phyloP scores from a whole-genome alignment of 2,329 filamentous ascomycete species.

The Claviceps sp. region DNA sequence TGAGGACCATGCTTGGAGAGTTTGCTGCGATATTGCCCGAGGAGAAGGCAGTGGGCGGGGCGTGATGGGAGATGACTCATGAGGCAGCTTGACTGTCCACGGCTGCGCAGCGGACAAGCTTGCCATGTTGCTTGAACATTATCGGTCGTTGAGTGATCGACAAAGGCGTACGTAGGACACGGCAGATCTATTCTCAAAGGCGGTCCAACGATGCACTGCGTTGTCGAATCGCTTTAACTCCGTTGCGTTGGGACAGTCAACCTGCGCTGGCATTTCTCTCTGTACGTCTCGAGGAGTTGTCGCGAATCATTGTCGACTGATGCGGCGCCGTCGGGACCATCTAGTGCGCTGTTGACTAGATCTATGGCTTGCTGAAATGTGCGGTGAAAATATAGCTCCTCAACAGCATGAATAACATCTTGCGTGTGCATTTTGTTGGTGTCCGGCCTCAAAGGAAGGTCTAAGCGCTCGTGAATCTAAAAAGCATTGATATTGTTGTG shows the following conservation, averaged over 20 bases:
- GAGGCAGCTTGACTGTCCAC: not conserved
- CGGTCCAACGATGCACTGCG: not conserved
- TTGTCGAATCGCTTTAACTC: not conserved
- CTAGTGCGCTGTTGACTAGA: slow-evolving; percentile 25
- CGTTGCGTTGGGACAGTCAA: slow-evolving; percentile 1
- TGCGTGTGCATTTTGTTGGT: slow-evolving; percentile 35
- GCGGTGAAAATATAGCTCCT: slow-evolving; percentile 43
- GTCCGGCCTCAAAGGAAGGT: slow-evolving; percentile 24
- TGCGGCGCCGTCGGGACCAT: slow-evolving; percentile 11
- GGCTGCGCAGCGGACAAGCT: too few relatives aligned
- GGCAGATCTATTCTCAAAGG: not conserved
- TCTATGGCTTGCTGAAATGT: slow-evolving; percentile 31
- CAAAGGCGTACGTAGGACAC: not conserved
- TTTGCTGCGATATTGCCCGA: not conserved
- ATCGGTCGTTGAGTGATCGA: not conserved
- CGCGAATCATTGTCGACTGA: slow-evolving; percentile 31
- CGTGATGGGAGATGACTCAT: not conserved
- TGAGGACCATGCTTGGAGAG: not conserved
- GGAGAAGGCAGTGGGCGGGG: too few relatives aligned
- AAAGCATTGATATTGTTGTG: not conserved
- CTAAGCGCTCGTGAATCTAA: slow-evolving; percentile 31
- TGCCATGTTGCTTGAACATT: not conserved
- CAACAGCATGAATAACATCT: slow-evolving; percentile 39
- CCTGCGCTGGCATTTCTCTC: slow-evolving; percentile 26
- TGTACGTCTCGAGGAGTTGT: slow-evolving; percentile 27